Conservation (phyloP, 345 rosid species). For the Citrus hindsii region DNA sequence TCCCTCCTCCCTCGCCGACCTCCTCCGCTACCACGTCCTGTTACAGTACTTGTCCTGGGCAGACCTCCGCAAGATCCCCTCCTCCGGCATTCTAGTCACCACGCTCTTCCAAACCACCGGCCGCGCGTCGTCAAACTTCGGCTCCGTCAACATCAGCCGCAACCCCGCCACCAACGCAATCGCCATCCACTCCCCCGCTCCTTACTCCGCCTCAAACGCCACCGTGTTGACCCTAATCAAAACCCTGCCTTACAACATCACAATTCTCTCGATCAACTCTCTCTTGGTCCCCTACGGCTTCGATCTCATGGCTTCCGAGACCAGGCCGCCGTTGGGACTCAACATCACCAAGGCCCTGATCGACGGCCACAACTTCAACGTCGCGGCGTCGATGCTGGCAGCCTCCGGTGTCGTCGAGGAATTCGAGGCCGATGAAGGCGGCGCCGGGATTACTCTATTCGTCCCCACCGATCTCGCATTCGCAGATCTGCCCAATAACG, state of each 20-base stretch:
- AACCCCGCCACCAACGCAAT: conserved; percentile 43
- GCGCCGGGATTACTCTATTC: conserved; percentile 88
- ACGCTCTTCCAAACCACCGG: conserved; percentile 81
- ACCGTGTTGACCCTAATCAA: conserved; percentile 54
- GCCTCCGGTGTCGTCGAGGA: conserved; percentile 78
- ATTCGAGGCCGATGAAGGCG: conserved; percentile 75
- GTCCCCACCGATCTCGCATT: conserved; percentile 81
- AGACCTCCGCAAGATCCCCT: conserved; percentile 60
- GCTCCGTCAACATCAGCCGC: conserved; percentile 74
- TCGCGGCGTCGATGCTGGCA: conserved; percentile 73
- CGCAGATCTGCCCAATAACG: conserved; percentile 60
- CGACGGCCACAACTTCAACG: conserved; percentile 81
- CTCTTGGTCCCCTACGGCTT: conserved; percentile 63
- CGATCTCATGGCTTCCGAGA: conserved; percentile 70
- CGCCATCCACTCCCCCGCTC: conserved; percentile 47
- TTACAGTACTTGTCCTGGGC: conserved; percentile 66
- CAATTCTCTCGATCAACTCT: conserved; percentile 60
- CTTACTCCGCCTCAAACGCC: conserved; percentile 49
- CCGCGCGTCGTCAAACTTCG: conserved; percentile 58
- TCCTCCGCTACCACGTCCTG: conserved; percentile 83
- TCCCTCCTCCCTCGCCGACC: conserved; percentile 67
- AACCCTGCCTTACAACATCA: conserved; percentile 58
- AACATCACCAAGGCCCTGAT: conserved; percentile 73
- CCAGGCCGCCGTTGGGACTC: conserved; percentile 54
- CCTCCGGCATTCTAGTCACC: conserved; percentile 53